These are phyloP conservation scores for Boechera divaricarpa DNA, from an alignment of 345 rosid species.

Conservation along the genomic window DNA sequence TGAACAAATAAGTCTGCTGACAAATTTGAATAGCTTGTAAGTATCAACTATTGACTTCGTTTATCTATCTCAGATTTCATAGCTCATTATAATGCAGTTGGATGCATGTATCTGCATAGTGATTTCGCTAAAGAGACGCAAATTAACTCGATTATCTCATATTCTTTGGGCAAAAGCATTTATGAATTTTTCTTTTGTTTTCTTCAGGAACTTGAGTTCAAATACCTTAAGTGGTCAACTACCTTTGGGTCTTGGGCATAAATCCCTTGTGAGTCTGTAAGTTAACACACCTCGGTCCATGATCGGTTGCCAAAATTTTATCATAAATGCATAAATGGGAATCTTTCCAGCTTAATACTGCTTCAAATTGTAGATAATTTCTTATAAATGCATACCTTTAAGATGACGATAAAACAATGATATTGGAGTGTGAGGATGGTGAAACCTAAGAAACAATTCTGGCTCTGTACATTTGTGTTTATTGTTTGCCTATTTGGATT, in stretches of 20 bases:
- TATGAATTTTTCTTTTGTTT: slow-evolving; percentile 8
- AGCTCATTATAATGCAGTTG: slow-evolving; percentile 3
- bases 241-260: slow-evolving; percentile 81
- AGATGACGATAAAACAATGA: slow-evolving; percentile 10
- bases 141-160: neutral
- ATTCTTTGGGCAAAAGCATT: neutral
- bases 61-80: slow-evolving; percentile 13
- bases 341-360: slow-evolving; percentile 14
- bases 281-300: slow-evolving; percentile 40
- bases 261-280: slow-evolving; percentile 77
- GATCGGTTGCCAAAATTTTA: slow-evolving; percentile 25
- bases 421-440: slow-evolving; percentile 17
- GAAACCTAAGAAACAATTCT: neutral
- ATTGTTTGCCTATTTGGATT: slow-evolving; percentile 33
- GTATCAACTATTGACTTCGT: slow-evolving; percentile 49
- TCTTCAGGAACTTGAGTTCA: slow-evolving; percentile 78
- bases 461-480: slow-evolving; percentile 20
- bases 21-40: slow-evolving; percentile 87
- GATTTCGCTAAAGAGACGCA: neutral
- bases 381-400: neutral
- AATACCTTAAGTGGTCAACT: slow-evolving; percentile 74
- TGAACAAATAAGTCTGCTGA: slow-evolving; percentile 79
- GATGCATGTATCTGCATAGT: slow-evolving; percentile 7
- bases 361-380: slow-evolving; percentile 13
- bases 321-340: neutral